Base-by-base conservation (phyloP, 2,329 filamentous ascomycete species). In the Aspergillus neotritici region DNA sequence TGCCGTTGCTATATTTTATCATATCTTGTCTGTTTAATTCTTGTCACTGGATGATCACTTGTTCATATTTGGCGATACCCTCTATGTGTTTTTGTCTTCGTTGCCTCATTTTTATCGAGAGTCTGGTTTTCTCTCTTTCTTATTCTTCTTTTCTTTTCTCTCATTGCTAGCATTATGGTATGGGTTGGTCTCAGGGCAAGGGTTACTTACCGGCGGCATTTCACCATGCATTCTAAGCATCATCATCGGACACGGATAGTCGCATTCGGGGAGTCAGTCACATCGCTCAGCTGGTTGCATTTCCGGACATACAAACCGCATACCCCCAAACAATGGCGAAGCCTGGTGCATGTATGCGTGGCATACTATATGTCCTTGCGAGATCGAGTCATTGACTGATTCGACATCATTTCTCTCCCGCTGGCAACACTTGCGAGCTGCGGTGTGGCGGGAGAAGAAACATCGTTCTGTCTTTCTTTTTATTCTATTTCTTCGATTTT, bases 51-150 rank as follows among this genome's bases (percentile, higher is more conserved):
- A 49, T 52, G 51, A 48, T 41, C 40, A 47, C 38, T 49, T 39
- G 50, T 55, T 48, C 21, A 25, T 55, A 49, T 49, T 44, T 50
- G 44, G 52, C 55, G 55, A 58, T 58, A 58, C 55, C 55, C 52
- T 48, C 31, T 54, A 43, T 40, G 28, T 50, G 37, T 54, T 41
- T 40, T 44, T 40, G n/a, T 45, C 46, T 39, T 25, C 40, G 21
- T 50, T 48, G 46, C 44, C 44, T 40, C 35, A 37, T 49, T 46
- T 46, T 46, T 53, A 37, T 34, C 34, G 33, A 40, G 53, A 41
- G 46, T 37, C 46, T 38, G 44, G 33, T 40, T 43, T 34, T 39
- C 36, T 38, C 43, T 37, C 31, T 37, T 37, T 43, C n/a, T 43
- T 48, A 28, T 48, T 37, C 44, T 45, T 15, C 46, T 45, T 31